These are phyloP conservation scores for Venturia carpophila DNA, from an alignment of 2,329 filamentous ascomycete species.

Conservation along the genomic window DNA sequence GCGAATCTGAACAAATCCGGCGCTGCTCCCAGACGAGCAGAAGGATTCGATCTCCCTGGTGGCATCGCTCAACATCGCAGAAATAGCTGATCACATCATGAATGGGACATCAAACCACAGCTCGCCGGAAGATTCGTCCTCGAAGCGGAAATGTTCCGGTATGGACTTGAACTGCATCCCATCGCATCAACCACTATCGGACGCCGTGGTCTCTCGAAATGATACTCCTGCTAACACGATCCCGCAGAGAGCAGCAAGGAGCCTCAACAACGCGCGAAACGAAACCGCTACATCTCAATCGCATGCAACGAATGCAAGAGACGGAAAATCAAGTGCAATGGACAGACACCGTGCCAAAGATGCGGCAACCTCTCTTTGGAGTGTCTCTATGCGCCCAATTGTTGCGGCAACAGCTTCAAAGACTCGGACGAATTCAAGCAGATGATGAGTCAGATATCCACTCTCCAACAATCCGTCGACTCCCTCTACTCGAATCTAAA, in stretches of 20 bases:
- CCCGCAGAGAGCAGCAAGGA: constrained; percentile 21
- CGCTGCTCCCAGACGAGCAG: not conserved
- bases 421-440: constrained; percentile 86
- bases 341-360: constrained; percentile 55
- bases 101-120: constrained; percentile 9
- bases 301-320: constrained; percentile 60
- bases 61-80: not conserved
- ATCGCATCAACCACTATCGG: not conserved
- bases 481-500: constrained; percentile 65
- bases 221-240: not conserved
- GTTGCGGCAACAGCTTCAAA: constrained; percentile 69
- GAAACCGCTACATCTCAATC: constrained; percentile 60
- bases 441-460: constrained; percentile 65
- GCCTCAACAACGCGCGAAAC: constrained; percentile 49
- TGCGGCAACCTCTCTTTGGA: constrained; percentile 57
- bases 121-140: not conserved
- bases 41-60: not conserved
- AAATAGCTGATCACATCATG: not conserved
- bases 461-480: constrained; percentile 78
- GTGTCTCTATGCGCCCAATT: constrained; percentile 59
- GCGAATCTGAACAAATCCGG: not conserved
- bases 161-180: not conserved
- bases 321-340: constrained; percentile 62
- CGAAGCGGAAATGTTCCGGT: constrained; percentile 12
- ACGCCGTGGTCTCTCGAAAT: not conserved